Evolutionary conservation across 768 basidiomycete genomes (phyloP).

Genomic region (Tulasnella sp.): DNA sequence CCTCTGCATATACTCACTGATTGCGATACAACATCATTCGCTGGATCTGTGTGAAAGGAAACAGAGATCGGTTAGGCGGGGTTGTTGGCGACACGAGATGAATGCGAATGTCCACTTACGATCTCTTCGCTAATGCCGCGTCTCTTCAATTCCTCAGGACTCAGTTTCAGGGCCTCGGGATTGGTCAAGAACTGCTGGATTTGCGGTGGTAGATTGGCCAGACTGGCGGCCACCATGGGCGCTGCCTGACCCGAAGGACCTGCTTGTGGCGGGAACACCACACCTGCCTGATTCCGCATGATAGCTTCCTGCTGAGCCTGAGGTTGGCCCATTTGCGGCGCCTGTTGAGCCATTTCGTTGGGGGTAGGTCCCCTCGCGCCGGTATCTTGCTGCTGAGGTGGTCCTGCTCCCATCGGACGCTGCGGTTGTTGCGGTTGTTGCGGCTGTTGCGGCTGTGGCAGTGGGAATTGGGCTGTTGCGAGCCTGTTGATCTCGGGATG

Average conservation of each 20-base stretch:
- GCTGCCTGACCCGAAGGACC: not conserved
- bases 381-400: not conserved
- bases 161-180: not conserved
- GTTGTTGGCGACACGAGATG: not conserved
- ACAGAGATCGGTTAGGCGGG: not conserved
- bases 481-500: constrained; percentile 9
- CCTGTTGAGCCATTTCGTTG: not conserved
- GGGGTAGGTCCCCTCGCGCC: not conserved
- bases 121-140: not conserved
- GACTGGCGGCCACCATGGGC: not conserved
- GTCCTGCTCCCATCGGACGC: not conserved
- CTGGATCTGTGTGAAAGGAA: not conserved
- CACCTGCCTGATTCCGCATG: not conserved
- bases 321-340: not conserved
- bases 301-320: constrained; percentile 8
- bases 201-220: not conserved
- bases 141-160: not conserved
- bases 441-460: not conserved
- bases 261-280: not conserved
- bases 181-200: not conserved
- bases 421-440: not conserved
- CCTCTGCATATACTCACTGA: not conserved
- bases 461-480: not conserved
- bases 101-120: not conserved
- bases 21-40: not conserved